Base-by-base conservation (phyloP, 176 grass and related monocot genomes). In the Oryza meridionalis region DNA sequence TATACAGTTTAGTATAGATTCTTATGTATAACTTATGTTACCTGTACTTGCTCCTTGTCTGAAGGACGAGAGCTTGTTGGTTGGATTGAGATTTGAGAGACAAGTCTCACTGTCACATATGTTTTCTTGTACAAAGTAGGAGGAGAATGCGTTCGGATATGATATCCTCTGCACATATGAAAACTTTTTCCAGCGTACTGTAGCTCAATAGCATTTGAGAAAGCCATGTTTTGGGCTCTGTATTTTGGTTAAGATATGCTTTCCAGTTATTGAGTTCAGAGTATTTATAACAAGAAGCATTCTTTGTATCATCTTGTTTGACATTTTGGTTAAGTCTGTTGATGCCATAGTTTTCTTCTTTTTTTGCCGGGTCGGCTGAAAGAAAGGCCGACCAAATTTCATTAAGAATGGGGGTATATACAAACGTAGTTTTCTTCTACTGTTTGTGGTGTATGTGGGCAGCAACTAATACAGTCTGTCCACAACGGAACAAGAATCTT, bases 121-220 rank as follows among this genome's bases (percentile, higher is more conserved):
- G 8, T 81, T 65, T 69, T 55, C 29, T 70, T 87, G 80, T 87
- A 87, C 84, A 87, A 84, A 87, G 69, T 73, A 86, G 61, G 46
- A 49, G 53, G 64, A 37, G 83, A 83, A 6, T 11, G 49, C 13
- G 22, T 42, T 79, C 45, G 85, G 80, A 84, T 76, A 42, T 84
- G 70, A 65, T n/a, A 64, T 37, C 69, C 51, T 31, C 13, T 80
- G 84, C 55, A 63, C 80, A 80, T 50, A 76, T 84, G 29, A 73
- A 21, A 84, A 37, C 17, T 2, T 70, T 86, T 87, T 27, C 11
- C 80, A 46, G 17, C 14, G 64, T 69, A 84, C 76, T 90, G 64
- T 79, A 75, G 69, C 68, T 75, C 49, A 24, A 79, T 14, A 62
- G 27, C 50, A 74, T 32, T 83, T 63, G 68, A 67, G 15, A 74